Conservation (phyloP, 169 alveolate species). For the Eimeria acervulina region DNA sequence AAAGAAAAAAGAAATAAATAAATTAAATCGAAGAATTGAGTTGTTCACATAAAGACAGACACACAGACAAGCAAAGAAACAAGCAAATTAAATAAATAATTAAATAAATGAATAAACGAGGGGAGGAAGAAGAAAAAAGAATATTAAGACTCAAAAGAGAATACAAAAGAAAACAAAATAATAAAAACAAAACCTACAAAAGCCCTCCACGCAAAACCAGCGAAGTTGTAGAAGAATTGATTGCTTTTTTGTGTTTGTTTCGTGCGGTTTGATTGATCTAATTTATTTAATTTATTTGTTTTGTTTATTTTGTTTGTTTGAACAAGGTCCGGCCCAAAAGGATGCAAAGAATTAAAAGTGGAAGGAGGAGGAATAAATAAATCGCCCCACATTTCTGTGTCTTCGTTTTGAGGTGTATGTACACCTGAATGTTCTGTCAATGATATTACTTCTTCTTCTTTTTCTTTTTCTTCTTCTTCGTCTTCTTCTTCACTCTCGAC, state of each 20-base stretch:
- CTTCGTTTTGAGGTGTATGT: neutral
- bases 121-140: neutral
- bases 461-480: too few relatives aligned
- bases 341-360: neutral
- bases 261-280: neutral
- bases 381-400: slow-evolving; percentile 1
- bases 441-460: too few relatives aligned
- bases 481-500: too few relatives aligned
- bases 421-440: neutral
- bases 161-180: neutral
- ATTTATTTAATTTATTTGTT: neutral
- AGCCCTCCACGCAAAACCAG: neutral
- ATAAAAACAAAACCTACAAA: neutral
- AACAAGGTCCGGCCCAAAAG: neutral
- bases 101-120: neutral
- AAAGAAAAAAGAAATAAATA: neutral
- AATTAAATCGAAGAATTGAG: neutral
- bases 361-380: neutral
- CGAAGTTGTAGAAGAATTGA: neutral
- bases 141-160: neutral
- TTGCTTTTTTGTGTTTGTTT: neutral
- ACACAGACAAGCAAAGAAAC: neutral
- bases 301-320: neutral
- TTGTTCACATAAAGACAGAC: too few relatives aligned
- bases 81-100: neutral